These are phyloP conservation scores for Tetradesmus obliquus DNA, from an alignment of 139 green algal species.

Conservation along the genomic window DNA sequence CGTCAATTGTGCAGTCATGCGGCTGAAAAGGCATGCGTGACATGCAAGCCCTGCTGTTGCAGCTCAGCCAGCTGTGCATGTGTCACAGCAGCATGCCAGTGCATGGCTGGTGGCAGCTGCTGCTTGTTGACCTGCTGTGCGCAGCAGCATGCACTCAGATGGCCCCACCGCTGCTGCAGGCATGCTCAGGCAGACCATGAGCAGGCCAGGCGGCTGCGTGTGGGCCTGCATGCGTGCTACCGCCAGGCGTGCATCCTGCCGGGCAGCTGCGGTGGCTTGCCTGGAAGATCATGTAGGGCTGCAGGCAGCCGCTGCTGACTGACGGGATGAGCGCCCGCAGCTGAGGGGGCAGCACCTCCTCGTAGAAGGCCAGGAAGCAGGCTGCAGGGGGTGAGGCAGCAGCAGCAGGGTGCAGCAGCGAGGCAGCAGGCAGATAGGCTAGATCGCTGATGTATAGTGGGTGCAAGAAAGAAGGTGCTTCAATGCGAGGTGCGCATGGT, in stretches of 20 bases:
- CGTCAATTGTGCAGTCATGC: too few species aligned
- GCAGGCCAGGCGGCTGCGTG: background rate
- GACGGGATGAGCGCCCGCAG: conserved; percentile 49
- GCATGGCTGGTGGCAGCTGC: background rate
- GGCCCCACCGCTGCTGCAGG: background rate
- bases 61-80: too few species aligned
- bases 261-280: background rate
- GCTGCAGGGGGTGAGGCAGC: background rate
- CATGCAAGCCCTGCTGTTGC: background rate
- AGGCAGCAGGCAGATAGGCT: background rate
- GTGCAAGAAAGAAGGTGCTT: too few species aligned
- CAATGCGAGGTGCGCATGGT: too few species aligned
- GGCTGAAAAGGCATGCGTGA: too few species aligned
- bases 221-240: background rate
- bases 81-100: too few species aligned
- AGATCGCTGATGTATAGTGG: too few species aligned
- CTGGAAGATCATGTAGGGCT: conserved; percentile 59
- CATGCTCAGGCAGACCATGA: background rate
- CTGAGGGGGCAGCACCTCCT: conserved; percentile 50
- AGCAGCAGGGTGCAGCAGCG: background rate
- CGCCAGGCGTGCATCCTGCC: background rate
- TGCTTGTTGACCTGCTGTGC: background rate
- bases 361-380: conserved; percentile 19
- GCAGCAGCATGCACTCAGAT: background rate
- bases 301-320: conserved; percentile 51